Conservation (phyloP, 306 rosid genomes). For the Cotoneaster glaucophyllus region DNA sequence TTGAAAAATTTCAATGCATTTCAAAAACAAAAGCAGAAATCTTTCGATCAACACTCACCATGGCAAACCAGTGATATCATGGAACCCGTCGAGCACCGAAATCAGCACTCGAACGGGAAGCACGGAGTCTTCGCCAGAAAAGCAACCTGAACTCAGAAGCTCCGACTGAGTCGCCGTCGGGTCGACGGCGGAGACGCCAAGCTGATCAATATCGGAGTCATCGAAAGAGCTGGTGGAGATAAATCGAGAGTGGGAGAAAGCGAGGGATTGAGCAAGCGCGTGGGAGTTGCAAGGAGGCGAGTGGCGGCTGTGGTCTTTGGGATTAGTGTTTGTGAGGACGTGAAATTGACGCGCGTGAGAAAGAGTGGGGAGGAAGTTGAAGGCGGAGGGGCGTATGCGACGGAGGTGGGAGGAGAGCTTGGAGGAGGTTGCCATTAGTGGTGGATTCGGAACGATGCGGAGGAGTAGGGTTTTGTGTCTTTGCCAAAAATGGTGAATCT, state of each 20-base stretch:
- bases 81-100: slow-evolving; percentile 57
- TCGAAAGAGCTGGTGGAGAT: slow-evolving; percentile 39
- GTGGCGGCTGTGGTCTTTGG: not conserved
- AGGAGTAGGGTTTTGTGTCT: not conserved
- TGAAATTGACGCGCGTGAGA: slow-evolving; percentile 17
- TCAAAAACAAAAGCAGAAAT: not conserved
- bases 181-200: slow-evolving; percentile 11
- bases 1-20: too few species aligned
- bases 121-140: slow-evolving; percentile 19
- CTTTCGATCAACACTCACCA: slow-evolving; percentile 40
- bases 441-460: not conserved
- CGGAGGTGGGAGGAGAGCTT: slow-evolving; percentile 27
- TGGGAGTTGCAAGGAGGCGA: not conserved
- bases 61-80: slow-evolving; percentile 72
- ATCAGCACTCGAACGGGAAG: slow-evolving; percentile 49
- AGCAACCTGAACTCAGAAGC: slow-evolving; percentile 16
- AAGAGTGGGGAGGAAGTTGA: slow-evolving; percentile 18
- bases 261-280: slow-evolving; percentile 17
- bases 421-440: slow-evolving; percentile 46
- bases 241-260: slow-evolving; percentile 37
- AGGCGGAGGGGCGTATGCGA: slow-evolving; percentile 3
- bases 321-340: slow-evolving; percentile 16
- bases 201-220: slow-evolving; percentile 20
- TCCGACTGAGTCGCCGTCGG: slow-evolving; percentile 20
- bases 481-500: not conserved